Percentiles rank a stretch among this genome's conserved stretches.
These are phyloP conservation scores for Yamadazyma siamensis DNA, from an alignment of 1,139 yeast genomes.

Conservation along the genomic window DNA sequence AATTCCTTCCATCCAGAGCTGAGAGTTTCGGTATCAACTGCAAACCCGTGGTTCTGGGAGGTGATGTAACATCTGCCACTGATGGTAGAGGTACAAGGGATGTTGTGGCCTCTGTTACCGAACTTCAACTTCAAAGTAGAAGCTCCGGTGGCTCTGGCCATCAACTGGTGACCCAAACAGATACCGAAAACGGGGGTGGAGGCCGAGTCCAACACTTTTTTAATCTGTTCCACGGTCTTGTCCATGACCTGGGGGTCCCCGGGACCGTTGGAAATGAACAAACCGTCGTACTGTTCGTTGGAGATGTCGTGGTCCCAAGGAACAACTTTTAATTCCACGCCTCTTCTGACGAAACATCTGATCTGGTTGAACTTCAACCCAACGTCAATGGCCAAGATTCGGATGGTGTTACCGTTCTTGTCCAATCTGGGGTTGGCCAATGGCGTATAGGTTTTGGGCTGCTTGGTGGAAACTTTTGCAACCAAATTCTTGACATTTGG, in stretches of 20 bases:
- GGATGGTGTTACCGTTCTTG: conserved; percentile 71
- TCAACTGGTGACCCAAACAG: conserved; percentile 96
- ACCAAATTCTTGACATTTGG: conserved; percentile 92
- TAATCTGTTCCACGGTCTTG: conserved; percentile 57
- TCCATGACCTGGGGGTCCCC: conserved; percentile 95
- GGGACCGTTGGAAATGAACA: conserved; percentile 97
- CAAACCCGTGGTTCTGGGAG: conserved; percentile 98
- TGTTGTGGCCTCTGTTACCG: conserved; percentile 99
- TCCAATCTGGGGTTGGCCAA: conserved; percentile 39
- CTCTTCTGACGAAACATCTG: conserved; percentile 93
- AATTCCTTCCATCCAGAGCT: conserved; percentile 86
- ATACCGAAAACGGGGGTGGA: conserved; percentile 92
- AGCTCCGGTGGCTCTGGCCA: conserved; percentile 96
- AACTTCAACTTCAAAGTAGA: conserved; percentile 86
- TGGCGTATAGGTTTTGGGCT: conserved; percentile 69
- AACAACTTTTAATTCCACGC: conserved; percentile 92
- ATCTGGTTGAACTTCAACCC: conserved; percentile 98
- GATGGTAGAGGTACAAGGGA: conserved; percentile 91
- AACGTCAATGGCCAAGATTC: conserved; percentile 90
- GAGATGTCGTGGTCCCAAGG: conserved; percentile 93
- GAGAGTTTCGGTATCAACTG: conserved; percentile 82
- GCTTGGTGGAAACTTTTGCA: conserved; percentile 77
- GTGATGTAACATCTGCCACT: conserved; percentile 98
- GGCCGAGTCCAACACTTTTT: conserved; percentile 52
- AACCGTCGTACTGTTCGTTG: conserved; percentile 79